These are phyloP conservation scores for Xylariaceae sp. DNA, from an alignment of 2,329 filamentous ascomycete genomes.

Conservation along the genomic window DNA sequence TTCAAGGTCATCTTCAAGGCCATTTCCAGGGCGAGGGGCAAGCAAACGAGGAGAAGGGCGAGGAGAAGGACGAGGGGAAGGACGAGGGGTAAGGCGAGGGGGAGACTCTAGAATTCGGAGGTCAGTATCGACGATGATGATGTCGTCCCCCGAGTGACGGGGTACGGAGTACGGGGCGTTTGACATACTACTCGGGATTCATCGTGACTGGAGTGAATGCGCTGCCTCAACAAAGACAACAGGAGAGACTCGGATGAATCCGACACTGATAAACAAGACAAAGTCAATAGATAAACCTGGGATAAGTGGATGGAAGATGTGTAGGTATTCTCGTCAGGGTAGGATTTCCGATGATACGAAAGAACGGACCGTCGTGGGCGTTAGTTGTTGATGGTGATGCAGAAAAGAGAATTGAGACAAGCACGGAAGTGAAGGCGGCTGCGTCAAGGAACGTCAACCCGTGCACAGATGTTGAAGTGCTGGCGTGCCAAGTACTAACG, in stretches of 20 bases:
- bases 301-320: slow-evolving; percentile 17
- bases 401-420: slow-evolving; percentile 39
- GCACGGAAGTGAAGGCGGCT: slow-evolving; percentile 35
- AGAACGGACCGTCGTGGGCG: slow-evolving; percentile 18
- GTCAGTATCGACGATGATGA: slow-evolving; percentile 11
- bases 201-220: slow-evolving; percentile 58
- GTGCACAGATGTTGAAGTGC: slow-evolving; percentile 4
- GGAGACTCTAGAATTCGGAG: slow-evolving; percentile 13
- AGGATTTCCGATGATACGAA: slow-evolving; percentile 17
- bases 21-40: background rate
- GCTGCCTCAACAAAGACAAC: slow-evolving; percentile 24
- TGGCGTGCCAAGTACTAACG: background rate
- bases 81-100: slow-evolving; percentile 9
- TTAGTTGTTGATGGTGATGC: slow-evolving; percentile 31
- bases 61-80: slow-evolving; percentile 3
- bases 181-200: slow-evolving; percentile 90
- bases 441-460: slow-evolving; percentile 33
- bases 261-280: slow-evolving; percentile 12
- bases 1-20: slow-evolving; percentile 13
- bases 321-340: slow-evolving; percentile 12
- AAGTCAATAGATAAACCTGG: background rate
- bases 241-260: slow-evolving; percentile 14
- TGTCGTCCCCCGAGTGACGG: slow-evolving; percentile 26
- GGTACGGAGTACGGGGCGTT: slow-evolving; percentile 29
- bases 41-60: background rate